These are phyloP conservation scores for Tetrapisispora fleetii DNA, from an alignment of 805 yeast species.

Conservation along the genomic window DNA sequence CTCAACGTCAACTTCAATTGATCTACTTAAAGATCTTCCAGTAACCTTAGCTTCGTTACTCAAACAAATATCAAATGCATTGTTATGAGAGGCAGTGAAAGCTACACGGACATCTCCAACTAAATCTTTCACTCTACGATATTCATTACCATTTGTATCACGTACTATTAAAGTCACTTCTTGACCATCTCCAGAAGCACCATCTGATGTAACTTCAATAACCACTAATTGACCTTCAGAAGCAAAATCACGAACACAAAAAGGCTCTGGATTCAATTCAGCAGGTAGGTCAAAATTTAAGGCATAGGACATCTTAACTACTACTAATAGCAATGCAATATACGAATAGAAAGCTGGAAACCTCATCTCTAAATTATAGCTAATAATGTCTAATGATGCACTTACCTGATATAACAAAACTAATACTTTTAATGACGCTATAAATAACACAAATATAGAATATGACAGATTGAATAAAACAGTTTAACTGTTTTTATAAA, in stretches of 20 bases:
- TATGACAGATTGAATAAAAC: no score
- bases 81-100: conserved; percentile 72
- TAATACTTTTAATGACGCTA: no score
- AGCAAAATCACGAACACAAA: conserved; percentile 89
- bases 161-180: conserved; percentile 52
- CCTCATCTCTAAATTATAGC: background rate
- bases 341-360: background rate
- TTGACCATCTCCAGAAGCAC: conserved; percentile 82
- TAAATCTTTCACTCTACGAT: conserved; percentile 66
- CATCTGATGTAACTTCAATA: conserved; percentile 65
- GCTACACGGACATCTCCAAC: conserved; percentile 65
- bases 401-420: no score
- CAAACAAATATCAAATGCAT: conserved; percentile 88
- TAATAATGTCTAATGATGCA: background rate
- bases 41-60: conserved; percentile 44
- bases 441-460: no score
- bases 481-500: no score
- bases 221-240: conserved; percentile 79
- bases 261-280: conserved; percentile 39
- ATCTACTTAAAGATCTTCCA: conserved; percentile 46
- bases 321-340: background rate
- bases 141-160: conserved; percentile 80
- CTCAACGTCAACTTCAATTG: conserved; percentile 83
- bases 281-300: conserved; percentile 46
- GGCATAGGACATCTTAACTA: conserved; percentile 1